Evolutionary conservation across 2,329 filamentous ascomycete species (phyloP), one percentile per base, ranked within the genome.

Genomic region (Aspergillus persii): DNA sequence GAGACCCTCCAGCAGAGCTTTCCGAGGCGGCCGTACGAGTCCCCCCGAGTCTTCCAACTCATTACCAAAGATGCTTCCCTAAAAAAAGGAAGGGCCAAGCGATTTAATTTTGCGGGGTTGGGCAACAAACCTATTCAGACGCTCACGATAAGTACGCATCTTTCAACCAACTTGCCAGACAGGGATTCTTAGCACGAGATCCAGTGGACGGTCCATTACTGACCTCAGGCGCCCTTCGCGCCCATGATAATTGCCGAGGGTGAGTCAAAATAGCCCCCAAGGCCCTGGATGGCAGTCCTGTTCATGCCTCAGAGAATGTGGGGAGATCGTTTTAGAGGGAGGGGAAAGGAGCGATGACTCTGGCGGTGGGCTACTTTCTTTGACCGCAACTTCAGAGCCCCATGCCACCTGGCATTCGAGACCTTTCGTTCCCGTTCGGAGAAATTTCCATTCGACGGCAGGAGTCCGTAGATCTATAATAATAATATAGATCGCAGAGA

Each of bases 331-430:
- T 56, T 15, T 57, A 48, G 50, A 52, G 51, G 30, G 44, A 36
- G 39, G 15, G 36, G 36, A 41, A 29, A 53, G 39, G 46, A 58
- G 44, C 44, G 36, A 41, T 41, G 36, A n/a, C 49, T 57, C 60
- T 66, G 63, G 64, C 66, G 61, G 63, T 64, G 61, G 63, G 56
- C 39, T 41, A 41, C n/a, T 57, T 57, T 41, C 53, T 54, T 61
- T 70, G 68, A 70, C 68, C 68, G 68, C 66, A 68, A 69, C 54
- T 68, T 69, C 53, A 54, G 58, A 59, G 55, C 39, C 27, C 49
- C 27, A 62, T 54, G 63, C 62, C 63, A 68, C 66, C 58, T 61
- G 60, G 53, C 55, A 57, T 44, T 62, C 50, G 41, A 62, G 27
- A 48, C 23, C 46, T 41, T 51, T 54, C 55, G 59, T 49, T 49